Conservation (phyloP, 495 filamentous ascomycete species). For the Aspergillus baeticus region DNA sequence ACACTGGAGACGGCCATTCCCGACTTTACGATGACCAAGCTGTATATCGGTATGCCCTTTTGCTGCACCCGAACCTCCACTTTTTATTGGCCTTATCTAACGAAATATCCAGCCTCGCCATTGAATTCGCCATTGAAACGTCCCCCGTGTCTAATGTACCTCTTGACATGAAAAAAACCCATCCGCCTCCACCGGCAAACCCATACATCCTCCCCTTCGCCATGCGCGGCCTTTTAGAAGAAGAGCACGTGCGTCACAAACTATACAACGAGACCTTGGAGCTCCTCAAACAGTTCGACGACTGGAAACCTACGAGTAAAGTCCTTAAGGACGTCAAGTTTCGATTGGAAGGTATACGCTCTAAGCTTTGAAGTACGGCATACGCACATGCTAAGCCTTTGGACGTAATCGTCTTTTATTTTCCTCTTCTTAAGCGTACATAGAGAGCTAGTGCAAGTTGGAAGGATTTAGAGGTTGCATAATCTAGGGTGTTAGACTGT, state of each 20-base stretch:
- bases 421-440: background rate
- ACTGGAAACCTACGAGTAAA: constrained; percentile 89
- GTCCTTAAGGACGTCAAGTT: constrained; percentile 95
- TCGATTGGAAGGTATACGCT: constrained; percentile 85
- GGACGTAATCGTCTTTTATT: background rate
- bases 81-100: no score
- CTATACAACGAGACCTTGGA: constrained; percentile 73
- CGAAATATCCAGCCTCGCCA: constrained; percentile 59
- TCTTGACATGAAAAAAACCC: constrained; percentile 52
- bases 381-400: background rate
- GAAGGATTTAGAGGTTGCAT: background rate
- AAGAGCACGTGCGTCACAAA: constrained; percentile 83
- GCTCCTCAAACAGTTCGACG: constrained; percentile 83
- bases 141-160: constrained; percentile 56
- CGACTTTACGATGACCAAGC: constrained; percentile 85
- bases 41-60: constrained; percentile 76
- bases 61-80: no score
- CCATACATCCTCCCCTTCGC: constrained; percentile 93
- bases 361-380: constrained; percentile 58
- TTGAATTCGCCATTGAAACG: constrained; percentile 84
- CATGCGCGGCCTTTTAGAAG: constrained; percentile 88
- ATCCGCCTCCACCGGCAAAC: constrained; percentile 55
- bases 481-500: no score
- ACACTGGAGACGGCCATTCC: constrained; percentile 90
- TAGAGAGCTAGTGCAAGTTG: background rate